Evolutionary conservation across 176 grass and related monocot species (phyloP).

Genomic region (Avena eriantha): DNA sequence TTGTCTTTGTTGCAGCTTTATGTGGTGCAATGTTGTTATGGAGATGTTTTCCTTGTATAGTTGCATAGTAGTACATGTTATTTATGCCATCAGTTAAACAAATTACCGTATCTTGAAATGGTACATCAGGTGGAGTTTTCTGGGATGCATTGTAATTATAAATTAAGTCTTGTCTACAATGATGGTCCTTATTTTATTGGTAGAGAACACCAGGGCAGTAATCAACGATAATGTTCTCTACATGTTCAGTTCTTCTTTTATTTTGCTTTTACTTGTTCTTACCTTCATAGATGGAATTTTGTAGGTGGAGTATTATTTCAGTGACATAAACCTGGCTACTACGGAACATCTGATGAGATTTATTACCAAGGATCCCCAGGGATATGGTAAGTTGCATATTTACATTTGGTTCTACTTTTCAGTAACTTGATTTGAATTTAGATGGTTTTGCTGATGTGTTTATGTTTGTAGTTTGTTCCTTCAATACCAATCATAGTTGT

Average conservation of each 20-base stretch:
- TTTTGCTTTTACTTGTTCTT: constrained; percentile 2
- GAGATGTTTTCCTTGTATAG: not conserved
- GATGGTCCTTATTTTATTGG: not conserved
- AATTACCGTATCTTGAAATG: not conserved
- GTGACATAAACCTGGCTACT: constrained; percentile 88
- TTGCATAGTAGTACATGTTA: not conserved
- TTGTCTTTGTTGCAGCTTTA: not conserved
- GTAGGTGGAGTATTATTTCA: constrained; percentile 98
- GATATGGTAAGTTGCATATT: constrained; percentile 80
- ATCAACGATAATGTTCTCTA: not conserved
- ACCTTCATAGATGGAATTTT: constrained; percentile 38
- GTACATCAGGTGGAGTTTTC: not conserved
- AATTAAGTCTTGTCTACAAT: constrained; percentile 1
- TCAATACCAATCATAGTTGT: not conserved
- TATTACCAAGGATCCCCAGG: constrained; percentile 86
- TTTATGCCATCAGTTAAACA: constrained; percentile 26
- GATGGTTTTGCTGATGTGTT: constrained; percentile 17
- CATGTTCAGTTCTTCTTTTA: not conserved
- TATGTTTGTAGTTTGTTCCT: not conserved
- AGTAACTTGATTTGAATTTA: constrained; percentile 11
- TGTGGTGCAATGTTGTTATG: not conserved
- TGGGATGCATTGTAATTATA: not conserved
- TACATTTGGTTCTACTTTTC: constrained; percentile 16
- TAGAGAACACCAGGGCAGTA: not conserved
- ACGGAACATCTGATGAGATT: constrained; percentile 98